Evolutionary conservation across 1,284 basidiomycete genomes (phyloP).

Genomic region (Apiotrichum siamense): DNA sequence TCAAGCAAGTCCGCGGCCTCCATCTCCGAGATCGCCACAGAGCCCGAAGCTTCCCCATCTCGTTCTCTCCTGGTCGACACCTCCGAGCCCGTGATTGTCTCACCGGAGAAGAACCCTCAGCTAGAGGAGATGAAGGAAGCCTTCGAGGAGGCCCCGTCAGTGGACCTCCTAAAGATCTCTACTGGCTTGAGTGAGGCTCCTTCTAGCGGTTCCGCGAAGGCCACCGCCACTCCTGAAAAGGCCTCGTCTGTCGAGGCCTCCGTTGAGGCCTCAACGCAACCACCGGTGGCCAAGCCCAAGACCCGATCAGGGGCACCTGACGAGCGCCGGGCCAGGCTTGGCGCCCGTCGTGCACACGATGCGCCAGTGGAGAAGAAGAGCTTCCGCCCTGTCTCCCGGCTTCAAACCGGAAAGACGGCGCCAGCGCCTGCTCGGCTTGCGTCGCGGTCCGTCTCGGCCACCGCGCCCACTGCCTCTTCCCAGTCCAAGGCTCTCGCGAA

Average conservation of each 20-base stretch:
- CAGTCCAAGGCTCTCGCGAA: neutral
- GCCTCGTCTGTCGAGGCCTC: neutral
- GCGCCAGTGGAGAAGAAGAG: conserved; percentile 11
- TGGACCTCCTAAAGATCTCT: neutral
- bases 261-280: no score
- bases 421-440: conserved; percentile 14
- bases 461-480: neutral
- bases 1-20: no score
- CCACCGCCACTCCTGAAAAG: neutral
- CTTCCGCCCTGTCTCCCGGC: conserved; percentile 8
- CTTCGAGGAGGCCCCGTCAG: neutral
- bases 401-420: conserved; percentile 5
- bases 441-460: neutral
- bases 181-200: neutral
- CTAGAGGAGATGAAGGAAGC: neutral
- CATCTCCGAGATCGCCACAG: no score
- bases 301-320: neutral
- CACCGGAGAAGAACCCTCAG: neutral
- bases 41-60: neutral
- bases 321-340: neutral
- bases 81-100: neutral
- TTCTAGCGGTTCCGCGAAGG: neutral
- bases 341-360: neutral
- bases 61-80: neutral
- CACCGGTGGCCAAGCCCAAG: neutral